Evolutionary conservation across 2,329 filamentous ascomycete genomes (phyloP), one percentile per base, ranked within the genome.

Genomic region (Penicillium sp.): DNA sequence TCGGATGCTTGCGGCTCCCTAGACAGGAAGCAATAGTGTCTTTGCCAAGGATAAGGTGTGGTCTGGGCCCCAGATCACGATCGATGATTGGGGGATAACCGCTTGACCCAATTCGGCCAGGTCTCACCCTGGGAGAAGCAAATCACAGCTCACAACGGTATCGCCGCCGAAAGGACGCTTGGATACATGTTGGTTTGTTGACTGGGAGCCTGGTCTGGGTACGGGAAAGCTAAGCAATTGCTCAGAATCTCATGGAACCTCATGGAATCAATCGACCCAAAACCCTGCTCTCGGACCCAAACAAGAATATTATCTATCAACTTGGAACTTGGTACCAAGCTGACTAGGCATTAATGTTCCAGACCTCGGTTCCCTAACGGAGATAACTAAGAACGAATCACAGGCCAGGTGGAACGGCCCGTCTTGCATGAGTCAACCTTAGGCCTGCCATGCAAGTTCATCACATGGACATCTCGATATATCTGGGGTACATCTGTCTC

Each of bases 41-140:
- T 13, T 39, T 39, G 47, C 57, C 58, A 57, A 55, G 55, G 55
- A 56, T 61, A 61, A 61, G 59, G 59, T 61, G 56, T 61, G 59
- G 59, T 61, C 59, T 61, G 59, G 59, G 56, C 59, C 56, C 19
- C 35, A 27, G 46, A 49, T 47, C 43, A 21, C 9, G 24, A 43
- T 44, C 22, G 4, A 31, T 48, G 46, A 48, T 48, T 48, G 46
- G 46, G 27, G 39, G 19, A 42, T 42, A 42, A 7, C n/a, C 46
- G 29, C 46, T 48, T 48, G 27, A 1, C 46, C 46, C 13, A 22
- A 33, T 48, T 31, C 13, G 46, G 46, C 19, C 39, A 42, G 39
- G n/a, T 42, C 19, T 42, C 39, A 42, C 39, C 39, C 27, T 4
- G n/a, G 10, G 2, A 21, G n/a, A 42, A 10, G 39, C 39, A 42